Evolutionary conservation across 1,284 basidiomycete species (phyloP), one percentile per base, ranked within the genome.

Genomic region (Cryptococcus sp.): DNA sequence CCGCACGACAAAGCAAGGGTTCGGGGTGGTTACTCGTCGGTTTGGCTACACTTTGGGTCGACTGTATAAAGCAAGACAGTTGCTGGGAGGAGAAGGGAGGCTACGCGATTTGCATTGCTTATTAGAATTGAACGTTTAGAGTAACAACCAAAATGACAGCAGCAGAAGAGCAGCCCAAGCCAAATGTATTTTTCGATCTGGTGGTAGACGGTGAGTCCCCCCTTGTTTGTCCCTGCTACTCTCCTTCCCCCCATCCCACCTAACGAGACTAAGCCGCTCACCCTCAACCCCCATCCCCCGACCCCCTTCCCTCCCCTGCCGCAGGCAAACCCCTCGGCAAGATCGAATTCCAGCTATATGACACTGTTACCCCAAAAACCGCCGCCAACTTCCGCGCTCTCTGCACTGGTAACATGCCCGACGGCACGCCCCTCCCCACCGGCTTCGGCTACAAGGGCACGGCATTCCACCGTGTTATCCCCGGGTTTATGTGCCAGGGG

Each of bases 361-460:
- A 78, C 47, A 68, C 70, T 28, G 59, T 69, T 24, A 63, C 52
- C 2, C 70, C 70, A 33, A 72, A 72, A 66, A 72, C 70, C 8
- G 57, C 66, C 12, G 68, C 67, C 52, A 86, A 86, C 79, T 86
- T 86, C 80, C 80, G 83, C 56, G 82, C 82, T 20, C 79, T 87
- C 52, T 75, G 81, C 43, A 83, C 83, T 42, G 69, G 70, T 49
- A 82, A 69, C 65, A 69, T 65, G 61, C 52, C 57, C 11, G 59
- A 70, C 39, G 67, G 66, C 2, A 55, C 57, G 6, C 51, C 56
- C 44, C 56, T 71, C 12, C 67, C 67, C 23, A 64, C 66, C 59
- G 86, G 83, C 9, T 83, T 82, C 63, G 84, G 84, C 9, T 87
- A 86, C 81, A 81, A 85, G 77, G 85, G 84, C 52, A 83, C 82